Percentiles rank a stretch among this genome's conserved stretches.
Evolutionary conservation across 2,329 filamentous ascomycete genomes (phyloP).

Genomic region (Colletotrichum ledebouriae): DNA sequence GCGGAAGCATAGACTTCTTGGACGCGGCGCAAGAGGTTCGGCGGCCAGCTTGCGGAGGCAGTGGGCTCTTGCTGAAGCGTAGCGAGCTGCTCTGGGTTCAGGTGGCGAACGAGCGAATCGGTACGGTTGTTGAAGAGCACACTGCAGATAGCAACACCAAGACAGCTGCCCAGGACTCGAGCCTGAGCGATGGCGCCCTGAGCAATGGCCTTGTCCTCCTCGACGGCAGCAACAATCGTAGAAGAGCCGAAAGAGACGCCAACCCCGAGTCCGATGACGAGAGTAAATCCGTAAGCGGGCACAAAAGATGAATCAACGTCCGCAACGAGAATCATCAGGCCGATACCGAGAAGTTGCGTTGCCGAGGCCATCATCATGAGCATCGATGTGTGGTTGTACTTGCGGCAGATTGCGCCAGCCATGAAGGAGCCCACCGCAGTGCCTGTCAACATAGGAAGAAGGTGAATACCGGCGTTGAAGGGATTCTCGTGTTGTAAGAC

Average conservation of each 20-base stretch:
- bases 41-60: slow-evolving; percentile 52
- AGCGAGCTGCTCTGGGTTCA: slow-evolving; percentile 56
- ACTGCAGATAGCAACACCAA: slow-evolving; percentile 71
- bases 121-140: slow-evolving; percentile 67
- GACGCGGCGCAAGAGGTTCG: slow-evolving; percentile 51
- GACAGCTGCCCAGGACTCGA: slow-evolving; percentile 70
- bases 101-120: slow-evolving; percentile 53
- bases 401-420: slow-evolving; percentile 66
- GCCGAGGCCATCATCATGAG: slow-evolving; percentile 63
- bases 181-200: slow-evolving; percentile 72
- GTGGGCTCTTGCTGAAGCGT: slow-evolving; percentile 61
- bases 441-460: slow-evolving; percentile 69
- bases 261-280: slow-evolving; percentile 70
- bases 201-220: slow-evolving; percentile 68
- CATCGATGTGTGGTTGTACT: slow-evolving; percentile 65
- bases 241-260: slow-evolving; percentile 69
- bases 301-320: slow-evolving; percentile 50
- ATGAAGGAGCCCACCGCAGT: slow-evolving; percentile 70
- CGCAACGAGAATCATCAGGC: slow-evolving; percentile 62
- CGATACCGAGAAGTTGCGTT: slow-evolving; percentile 66
- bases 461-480: slow-evolving; percentile 67
- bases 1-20: slow-evolving; percentile 59
- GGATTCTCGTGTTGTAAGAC: slow-evolving; percentile 67
- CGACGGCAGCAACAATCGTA: slow-evolving; percentile 69
- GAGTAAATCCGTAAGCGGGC: slow-evolving; percentile 67